A percentile compares a stretch with the other conserved stretches of the same genome.
Conservation (phyloP, 441 rosid genomes). For the Gossypium gossypioides region DNA sequence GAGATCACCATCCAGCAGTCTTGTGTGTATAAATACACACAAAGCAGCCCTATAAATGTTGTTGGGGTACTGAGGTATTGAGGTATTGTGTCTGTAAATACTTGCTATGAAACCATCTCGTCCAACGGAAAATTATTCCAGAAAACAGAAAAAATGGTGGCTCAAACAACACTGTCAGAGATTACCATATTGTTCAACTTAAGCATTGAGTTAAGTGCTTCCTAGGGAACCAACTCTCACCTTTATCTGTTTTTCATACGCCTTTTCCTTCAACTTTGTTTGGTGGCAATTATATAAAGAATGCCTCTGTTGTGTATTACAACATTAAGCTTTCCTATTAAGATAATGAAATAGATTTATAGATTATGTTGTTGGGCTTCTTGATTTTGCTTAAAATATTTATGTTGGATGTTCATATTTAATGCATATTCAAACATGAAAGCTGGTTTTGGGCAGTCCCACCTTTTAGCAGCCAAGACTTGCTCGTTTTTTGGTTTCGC, state of each 20-base stretch:
- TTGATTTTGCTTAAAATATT: too few species aligned
- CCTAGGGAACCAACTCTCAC: too few species aligned
- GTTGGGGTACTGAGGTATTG: neutral
- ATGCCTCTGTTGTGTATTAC: neutral
- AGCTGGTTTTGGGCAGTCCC: too few species aligned
- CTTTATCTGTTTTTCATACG: too few species aligned
- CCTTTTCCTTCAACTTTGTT: neutral
- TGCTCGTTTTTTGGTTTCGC: too few species aligned
- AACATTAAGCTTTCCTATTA: neutral
- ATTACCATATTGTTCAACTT: too few species aligned
- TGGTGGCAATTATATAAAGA: neutral
- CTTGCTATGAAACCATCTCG: neutral
- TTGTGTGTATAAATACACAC: neutral
- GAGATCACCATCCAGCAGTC: neutral
- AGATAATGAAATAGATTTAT: neutral
- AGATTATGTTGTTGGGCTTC: too few species aligned
- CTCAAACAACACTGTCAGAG: too few species aligned
- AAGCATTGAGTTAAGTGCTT: too few species aligned
- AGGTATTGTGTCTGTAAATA: neutral
- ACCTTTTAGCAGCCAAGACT: too few species aligned
- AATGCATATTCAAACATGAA: too few species aligned
- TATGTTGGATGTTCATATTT: too few species aligned
- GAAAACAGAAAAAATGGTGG: neutral
- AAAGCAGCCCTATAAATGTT: neutral
- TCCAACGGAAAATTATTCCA: neutral